Conservation (phyloP, 768 basidiomycete species). For the Mycena chlorophos region DNA sequence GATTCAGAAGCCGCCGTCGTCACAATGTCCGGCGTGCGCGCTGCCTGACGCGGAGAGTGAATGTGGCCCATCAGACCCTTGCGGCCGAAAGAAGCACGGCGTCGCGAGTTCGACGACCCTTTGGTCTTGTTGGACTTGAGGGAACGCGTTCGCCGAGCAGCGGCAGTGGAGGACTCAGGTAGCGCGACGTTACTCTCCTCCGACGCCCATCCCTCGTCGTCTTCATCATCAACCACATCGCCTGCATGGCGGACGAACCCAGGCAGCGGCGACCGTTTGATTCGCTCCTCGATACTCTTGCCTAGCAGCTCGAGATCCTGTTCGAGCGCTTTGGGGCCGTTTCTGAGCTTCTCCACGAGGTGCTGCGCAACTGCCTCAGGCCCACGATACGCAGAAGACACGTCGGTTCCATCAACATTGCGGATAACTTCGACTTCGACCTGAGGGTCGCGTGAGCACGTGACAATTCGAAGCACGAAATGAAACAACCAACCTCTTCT, state of each 20-base stretch:
- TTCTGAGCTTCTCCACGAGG: slow-evolving; percentile 29
- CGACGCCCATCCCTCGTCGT: slow-evolving; percentile 67
- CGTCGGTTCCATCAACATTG: slow-evolving; percentile 29
- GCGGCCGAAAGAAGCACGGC: slow-evolving; percentile 10
- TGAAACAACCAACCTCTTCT: slow-evolving; percentile 56
- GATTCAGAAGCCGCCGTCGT: background rate
- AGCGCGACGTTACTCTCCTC: slow-evolving; percentile 43
- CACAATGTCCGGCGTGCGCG: background rate
- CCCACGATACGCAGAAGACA: slow-evolving; percentile 23
- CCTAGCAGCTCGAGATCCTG: slow-evolving; percentile 19
- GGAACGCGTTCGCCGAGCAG: slow-evolving; percentile 27
- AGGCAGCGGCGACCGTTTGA: slow-evolving; percentile 5
- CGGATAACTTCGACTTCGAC: slow-evolving; percentile 65
- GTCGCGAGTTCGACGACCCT: slow-evolving; percentile 1
- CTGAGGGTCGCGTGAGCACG: slow-evolving; percentile 30
- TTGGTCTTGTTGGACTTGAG: slow-evolving; percentile 27
- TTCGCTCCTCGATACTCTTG: slow-evolving; percentile 15
- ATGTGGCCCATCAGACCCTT: slow-evolving; percentile 16
- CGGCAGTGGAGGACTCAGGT: slow-evolving; percentile 13
- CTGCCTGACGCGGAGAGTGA: slow-evolving; percentile 10
- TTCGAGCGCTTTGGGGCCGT: slow-evolving; percentile 16
- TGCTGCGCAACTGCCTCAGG: slow-evolving; percentile 22
- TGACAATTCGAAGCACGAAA: background rate
- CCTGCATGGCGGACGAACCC: slow-evolving; percentile 6
- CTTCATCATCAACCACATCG: slow-evolving; percentile 38